Evolutionary conservation across 2,329 filamentous ascomycete species (phyloP).

Genomic region (Microcyclospora tardicrescens): DNA sequence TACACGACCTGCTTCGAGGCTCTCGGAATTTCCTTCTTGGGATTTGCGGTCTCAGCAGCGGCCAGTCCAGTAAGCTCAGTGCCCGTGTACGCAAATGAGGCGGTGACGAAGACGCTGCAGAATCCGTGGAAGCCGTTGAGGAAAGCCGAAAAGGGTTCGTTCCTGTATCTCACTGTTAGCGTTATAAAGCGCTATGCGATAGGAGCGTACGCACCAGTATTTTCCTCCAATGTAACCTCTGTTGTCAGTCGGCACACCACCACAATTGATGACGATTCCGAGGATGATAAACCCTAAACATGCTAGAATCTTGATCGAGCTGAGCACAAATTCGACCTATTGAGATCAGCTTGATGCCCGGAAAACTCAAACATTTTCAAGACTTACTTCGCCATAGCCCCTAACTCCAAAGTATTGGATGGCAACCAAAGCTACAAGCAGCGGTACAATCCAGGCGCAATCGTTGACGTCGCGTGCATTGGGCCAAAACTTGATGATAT

Average conservation of each 20-base stretch:
- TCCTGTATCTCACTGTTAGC: conserved; percentile 1
- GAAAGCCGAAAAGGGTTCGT: conserved; percentile 4
- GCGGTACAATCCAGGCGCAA: conserved; percentile 21
- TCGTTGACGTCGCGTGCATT: conserved; percentile 16
- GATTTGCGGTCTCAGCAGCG: conserved; percentile 39
- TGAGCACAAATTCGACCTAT: conserved; percentile 15
- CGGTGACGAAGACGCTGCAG: conserved; percentile 21
- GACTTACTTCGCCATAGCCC: conserved; percentile 20
- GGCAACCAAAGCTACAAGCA: conserved; percentile 17
- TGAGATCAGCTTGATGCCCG: conserved; percentile 2
- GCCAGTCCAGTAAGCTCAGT: conserved; percentile 41
- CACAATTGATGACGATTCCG: conserved; percentile 36
- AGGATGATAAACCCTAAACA: conserved; percentile 52
- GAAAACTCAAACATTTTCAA: conserved; percentile 1
- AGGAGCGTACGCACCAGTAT: conserved; percentile 1
- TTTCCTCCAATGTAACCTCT: conserved; percentile 19
- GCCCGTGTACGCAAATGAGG: conserved; percentile 39
- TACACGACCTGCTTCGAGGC: conserved; percentile 21
- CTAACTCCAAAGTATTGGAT: conserved; percentile 23
- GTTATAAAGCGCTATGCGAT: not conserved
- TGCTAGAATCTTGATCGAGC: conserved; percentile 25
- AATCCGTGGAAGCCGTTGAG: conserved; percentile 18
- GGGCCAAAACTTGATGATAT: conserved; percentile 20
- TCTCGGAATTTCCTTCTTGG: conserved; percentile 28
- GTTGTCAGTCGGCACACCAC: conserved; percentile 25